phyloP scores from a whole-genome alignment of 768 basidiomycete genomes.

The Sporobolomyces pararoseus region DNA sequence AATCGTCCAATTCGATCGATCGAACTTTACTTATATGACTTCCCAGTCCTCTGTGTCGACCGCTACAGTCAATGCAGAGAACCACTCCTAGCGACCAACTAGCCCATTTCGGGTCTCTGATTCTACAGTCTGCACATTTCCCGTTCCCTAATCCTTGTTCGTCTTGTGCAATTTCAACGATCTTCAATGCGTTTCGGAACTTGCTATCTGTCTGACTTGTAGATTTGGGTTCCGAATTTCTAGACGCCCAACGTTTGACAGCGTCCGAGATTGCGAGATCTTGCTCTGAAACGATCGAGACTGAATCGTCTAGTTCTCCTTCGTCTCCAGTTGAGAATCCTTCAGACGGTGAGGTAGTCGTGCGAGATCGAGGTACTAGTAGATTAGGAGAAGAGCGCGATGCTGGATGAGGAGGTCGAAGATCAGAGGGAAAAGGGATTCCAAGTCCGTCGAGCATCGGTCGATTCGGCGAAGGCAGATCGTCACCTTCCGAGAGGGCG shows the following conservation, averaged over 20 bases:
- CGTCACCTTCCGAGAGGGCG: slow-evolving; percentile 19
- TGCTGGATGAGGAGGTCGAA: not conserved
- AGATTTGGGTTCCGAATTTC: not conserved
- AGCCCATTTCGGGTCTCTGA: slow-evolving; percentile 17
- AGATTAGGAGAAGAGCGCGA: slow-evolving; percentile 2
- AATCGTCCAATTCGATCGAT: slow-evolving; percentile 39
- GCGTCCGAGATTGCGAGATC: slow-evolving; percentile 28
- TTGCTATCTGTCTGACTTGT: slow-evolving; percentile 8
- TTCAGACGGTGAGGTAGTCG: not conserved
- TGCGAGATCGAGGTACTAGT: not conserved
- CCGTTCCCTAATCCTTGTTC: slow-evolving; percentile 7
- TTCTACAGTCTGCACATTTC: slow-evolving; percentile 35
- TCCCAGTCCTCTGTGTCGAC: slow-evolving; percentile 36
- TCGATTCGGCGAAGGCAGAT: not conserved
- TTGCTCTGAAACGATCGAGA: not conserved
- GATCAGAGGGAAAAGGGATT: not conserved
- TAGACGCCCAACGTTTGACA: slow-evolving; percentile 18
- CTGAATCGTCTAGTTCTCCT: not conserved
- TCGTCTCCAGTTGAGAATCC: slow-evolving; percentile 10
- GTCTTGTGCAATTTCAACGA: slow-evolving; percentile 18
- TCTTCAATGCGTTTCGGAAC: slow-evolving; percentile 23
- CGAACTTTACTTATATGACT: slow-evolving; percentile 39
- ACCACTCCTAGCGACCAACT: slow-evolving; percentile 39
- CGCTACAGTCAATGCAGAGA: slow-evolving; percentile 35
- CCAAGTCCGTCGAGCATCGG: slow-evolving; percentile 23